A percentile compares a stretch with the other conserved stretches of the same genome.
phyloP scores from a whole-genome alignment of 192 early-diverging fungal genomes.

The Backusella macrospora region DNA sequence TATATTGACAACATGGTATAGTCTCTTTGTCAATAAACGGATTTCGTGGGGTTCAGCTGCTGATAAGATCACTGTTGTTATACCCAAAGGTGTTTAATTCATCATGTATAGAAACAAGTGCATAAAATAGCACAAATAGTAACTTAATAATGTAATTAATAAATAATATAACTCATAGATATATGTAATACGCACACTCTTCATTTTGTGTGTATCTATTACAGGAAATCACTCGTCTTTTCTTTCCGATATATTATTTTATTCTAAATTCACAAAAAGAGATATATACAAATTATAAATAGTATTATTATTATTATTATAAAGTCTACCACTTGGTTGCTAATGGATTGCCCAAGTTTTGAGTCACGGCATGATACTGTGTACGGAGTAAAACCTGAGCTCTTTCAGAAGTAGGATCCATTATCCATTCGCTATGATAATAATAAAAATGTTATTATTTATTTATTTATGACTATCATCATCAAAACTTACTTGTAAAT shows the following conservation, averaged over 20 bases:
- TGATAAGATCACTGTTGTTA: slow-evolving; percentile 55
- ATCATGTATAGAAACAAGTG: neutral
- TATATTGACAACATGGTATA: slow-evolving; percentile 58
- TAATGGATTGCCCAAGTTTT: slow-evolving; percentile 71
- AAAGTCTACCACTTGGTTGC: slow-evolving; percentile 79
- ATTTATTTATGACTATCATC: neutral
- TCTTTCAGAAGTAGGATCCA: slow-evolving; percentile 65
- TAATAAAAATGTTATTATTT: neutral
- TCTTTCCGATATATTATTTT: neutral
- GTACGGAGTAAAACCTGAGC: slow-evolving; percentile 73
- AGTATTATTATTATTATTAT: neutral
- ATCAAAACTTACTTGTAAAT: slow-evolving; percentile 60
- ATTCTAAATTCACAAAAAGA: neutral
- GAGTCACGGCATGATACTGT: slow-evolving; percentile 82
- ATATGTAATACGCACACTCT: too few relatives aligned
- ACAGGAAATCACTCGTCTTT: too few relatives aligned
- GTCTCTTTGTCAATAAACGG: slow-evolving; percentile 61
- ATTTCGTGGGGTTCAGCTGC: slow-evolving; percentile 60
- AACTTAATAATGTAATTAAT: too few relatives aligned
- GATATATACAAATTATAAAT: neutral
- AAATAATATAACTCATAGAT: too few relatives aligned
- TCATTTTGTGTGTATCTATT: too few relatives aligned
- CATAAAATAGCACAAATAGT: neutral
- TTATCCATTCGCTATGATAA: slow-evolving; percentile 75
- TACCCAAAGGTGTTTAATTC: slow-evolving; percentile 52